Base-by-base conservation (phyloP, 2,329 filamentous ascomycete species). In the Annulohypoxylon truncatum region DNA sequence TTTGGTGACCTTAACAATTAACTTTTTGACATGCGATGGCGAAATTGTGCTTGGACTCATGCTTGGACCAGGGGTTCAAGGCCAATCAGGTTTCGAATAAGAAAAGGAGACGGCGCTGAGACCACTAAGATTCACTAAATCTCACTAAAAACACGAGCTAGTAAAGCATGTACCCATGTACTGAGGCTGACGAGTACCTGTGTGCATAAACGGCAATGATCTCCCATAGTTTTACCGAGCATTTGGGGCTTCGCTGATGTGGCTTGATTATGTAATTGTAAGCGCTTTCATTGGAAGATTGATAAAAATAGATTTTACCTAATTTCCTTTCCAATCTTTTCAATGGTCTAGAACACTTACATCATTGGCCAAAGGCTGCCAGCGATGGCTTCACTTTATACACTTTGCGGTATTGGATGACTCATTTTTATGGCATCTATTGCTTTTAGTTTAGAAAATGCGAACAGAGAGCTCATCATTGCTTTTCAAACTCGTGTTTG, bases 1-100 rank as follows among this genome's bases (percentile, higher is more conserved):
- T 57, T 47, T 48, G 38, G 15, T 57, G 28, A 47, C 40, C 31
- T 48, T 51, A 53, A 56, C 51, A 46, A 51, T 44, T 31, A 26
- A 33, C 1, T n/a, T 53, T 56, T 61, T 48, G 57, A 58, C 31
- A 58, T 22, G 31, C 26, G 44, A 59, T 48, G 48, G 61, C 38
- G 28, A 64, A 61, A 62, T 59, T 62, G 48, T 60, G 58, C 53
- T 51, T 64, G 40, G 47, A 58, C 53, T 33, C 15, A 53, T 40
- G 47, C 44, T 52, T 46, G 38, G 42, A 40, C 26, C 8, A 35
- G 33, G 56, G 46, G 29, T 3, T 33, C 22, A 31, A 9, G 29
- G 28, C 66, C 61, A 68, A 68, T 68, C 53, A 68, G 13, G n/a
- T 24, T 15, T 28, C n/a, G 18, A 15, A 24, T 48, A 42, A 35